Percentiles rank a stretch among this genome's conserved stretches.
These are phyloP conservation scores for Rhizopogon vulgaris DNA, from an alignment of 768 basidiomycete genomes.

Conservation along the genomic window DNA sequence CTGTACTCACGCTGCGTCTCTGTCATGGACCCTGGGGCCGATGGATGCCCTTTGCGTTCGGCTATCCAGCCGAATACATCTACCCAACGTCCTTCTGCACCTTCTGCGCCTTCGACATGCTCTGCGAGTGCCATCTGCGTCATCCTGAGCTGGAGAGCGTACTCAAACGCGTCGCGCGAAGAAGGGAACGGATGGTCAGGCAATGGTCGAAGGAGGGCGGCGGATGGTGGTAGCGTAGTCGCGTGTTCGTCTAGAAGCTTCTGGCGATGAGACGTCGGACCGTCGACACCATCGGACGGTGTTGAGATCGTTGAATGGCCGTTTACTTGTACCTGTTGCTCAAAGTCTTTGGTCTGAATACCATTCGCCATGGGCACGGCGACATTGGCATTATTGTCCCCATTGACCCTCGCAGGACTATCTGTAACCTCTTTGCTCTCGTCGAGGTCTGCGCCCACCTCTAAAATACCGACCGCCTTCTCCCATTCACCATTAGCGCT, in stretches of 20 bases:
- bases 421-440: constrained; percentile 35
- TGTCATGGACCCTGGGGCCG: constrained; percentile 4
- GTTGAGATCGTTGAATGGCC: background rate
- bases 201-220: constrained; percentile 36
- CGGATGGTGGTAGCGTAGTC: constrained; percentile 32
- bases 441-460: constrained; percentile 62
- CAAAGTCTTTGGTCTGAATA: constrained; percentile 7
- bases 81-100: constrained; percentile 73
- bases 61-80: constrained; percentile 87
- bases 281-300: background rate
- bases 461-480: constrained; percentile 70
- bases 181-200: constrained; percentile 46
- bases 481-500: constrained; percentile 74
- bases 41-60: constrained; percentile 36
- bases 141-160: constrained; percentile 80
- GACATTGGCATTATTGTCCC: constrained; percentile 20
- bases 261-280: no score
- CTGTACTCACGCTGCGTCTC: constrained; percentile 20
- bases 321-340: background rate
- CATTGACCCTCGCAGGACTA: constrained; percentile 1
- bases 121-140: constrained; percentile 79
- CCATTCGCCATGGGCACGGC: background rate
- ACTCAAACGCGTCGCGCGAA: constrained; percentile 60
- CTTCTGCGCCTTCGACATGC: constrained; percentile 78
- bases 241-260: constrained; percentile 26